phyloP scores from a whole-genome alignment of 305 asterid genomes.

The Caryopteris hybrid region DNA sequence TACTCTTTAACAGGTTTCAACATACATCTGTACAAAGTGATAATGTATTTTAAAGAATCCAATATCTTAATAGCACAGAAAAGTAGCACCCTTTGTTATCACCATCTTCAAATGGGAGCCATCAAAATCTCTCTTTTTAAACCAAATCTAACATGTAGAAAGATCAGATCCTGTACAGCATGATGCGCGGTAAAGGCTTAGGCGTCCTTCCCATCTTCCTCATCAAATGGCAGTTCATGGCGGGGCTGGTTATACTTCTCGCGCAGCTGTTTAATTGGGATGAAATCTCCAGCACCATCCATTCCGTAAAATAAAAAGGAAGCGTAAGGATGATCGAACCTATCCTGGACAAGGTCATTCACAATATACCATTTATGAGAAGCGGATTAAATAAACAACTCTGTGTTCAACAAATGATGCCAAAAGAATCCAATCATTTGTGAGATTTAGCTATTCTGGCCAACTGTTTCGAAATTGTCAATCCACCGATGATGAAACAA shows the following conservation, averaged over 20 bases:
- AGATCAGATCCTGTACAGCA: background rate
- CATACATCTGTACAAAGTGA: background rate
- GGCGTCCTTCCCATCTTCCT: conserved; percentile 37
- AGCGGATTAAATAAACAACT: background rate
- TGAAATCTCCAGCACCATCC: conserved; percentile 89
- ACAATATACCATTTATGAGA: conserved; percentile 7
- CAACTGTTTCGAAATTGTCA: background rate
- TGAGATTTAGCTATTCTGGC: background rate
- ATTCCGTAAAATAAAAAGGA: conserved; percentile 81
- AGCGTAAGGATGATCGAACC: conserved; percentile 81
- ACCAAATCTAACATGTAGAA: background rate
- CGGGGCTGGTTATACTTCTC: conserved; percentile 83
- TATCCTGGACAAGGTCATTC: conserved; percentile 39
- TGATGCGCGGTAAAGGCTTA: conserved; percentile 17
- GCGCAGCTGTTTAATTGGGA: conserved; percentile 86
- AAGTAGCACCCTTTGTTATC: background rate
- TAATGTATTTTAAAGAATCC: background rate
- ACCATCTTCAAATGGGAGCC: too few relatives aligned
- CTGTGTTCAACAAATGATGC: background rate
- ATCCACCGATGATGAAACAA: background rate
- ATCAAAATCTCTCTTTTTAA: too few relatives aligned
- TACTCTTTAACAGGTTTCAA: too few relatives aligned
- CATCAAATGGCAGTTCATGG: conserved; percentile 73
- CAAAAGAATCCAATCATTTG: background rate
- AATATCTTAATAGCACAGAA: background rate